A percentile compares a stretch with the other conserved stretches of the same genome.
These are phyloP conservation scores for Penstemon davidsonii DNA, from an alignment of 257 asterid species.

Conservation along the genomic window DNA sequence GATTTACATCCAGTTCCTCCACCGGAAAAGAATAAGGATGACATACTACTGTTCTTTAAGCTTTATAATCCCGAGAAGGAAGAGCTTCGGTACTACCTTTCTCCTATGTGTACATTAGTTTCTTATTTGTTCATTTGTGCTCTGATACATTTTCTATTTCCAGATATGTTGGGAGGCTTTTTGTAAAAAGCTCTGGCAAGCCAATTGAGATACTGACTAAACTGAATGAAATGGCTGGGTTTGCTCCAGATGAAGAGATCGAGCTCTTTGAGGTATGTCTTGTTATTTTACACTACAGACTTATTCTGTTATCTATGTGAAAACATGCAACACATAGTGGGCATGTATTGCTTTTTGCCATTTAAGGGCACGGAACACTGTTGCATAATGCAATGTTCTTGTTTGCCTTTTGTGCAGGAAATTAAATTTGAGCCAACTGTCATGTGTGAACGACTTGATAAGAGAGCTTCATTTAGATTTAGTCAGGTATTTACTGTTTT, in stretches of 20 bases:
- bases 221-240: constrained; percentile 89
- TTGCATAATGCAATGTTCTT: constrained; percentile 7
- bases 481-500: constrained; percentile 62
- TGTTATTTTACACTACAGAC: constrained; percentile 6
- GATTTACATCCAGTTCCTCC: constrained; percentile 67
- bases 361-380: constrained; percentile 16
- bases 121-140: neutral
- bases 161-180: constrained; percentile 84
- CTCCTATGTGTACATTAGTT: constrained; percentile 2
- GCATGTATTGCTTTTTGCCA: constrained; percentile 20
- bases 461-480: constrained; percentile 63
- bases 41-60: constrained; percentile 83
- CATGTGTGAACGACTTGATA: constrained; percentile 95
- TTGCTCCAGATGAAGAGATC: constrained; percentile 83
- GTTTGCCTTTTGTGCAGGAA: constrained; percentile 51
- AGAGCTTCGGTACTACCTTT: constrained; percentile 67
- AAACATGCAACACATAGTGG: constrained; percentile 6
- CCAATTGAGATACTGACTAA: constrained; percentile 69
- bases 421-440: constrained; percentile 90
- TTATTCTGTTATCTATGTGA: constrained; percentile 4
- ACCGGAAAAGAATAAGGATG: constrained; percentile 80
- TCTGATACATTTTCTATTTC: constrained; percentile 24
- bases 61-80: constrained; percentile 89
- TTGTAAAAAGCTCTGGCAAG: constrained; percentile 70
- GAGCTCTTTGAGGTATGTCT: constrained; percentile 87